phyloP scores from a whole-genome alignment of 306 rosid genomes.

The Corylus americana region DNA sequence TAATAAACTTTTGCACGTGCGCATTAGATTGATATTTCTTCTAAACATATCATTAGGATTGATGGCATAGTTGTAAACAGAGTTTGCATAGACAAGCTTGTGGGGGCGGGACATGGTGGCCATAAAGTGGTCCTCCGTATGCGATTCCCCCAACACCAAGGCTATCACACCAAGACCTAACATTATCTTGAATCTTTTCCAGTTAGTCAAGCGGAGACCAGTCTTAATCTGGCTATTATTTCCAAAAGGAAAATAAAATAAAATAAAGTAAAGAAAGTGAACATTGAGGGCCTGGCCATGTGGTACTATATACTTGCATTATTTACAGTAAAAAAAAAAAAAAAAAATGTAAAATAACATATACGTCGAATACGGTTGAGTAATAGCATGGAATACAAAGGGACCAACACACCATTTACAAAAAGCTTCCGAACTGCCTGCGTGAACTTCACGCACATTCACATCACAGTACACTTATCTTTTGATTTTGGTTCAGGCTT shows the following conservation, averaged over 20 bases:
- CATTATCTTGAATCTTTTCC: constrained; percentile 6
- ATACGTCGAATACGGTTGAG: constrained; percentile 28
- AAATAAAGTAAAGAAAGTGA: not conserved
- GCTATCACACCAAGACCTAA: not conserved
- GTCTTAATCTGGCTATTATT: not conserved
- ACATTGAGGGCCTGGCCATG: constrained; percentile 42
- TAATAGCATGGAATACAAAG: constrained; percentile 24
- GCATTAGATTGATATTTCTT: not conserved
- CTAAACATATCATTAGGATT: not conserved
- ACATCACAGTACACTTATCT: constrained; percentile 91
- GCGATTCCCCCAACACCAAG: not conserved
- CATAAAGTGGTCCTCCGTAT: not conserved
- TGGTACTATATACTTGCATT: constrained; percentile 38
- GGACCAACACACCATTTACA: constrained; percentile 44
- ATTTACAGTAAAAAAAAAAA: constrained; percentile 50
- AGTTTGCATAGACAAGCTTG: not conserved
- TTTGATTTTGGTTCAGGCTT: constrained; percentile 72
- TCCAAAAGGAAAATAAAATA: not conserved
- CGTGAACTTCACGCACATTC: constrained; percentile 27
- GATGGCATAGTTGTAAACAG: not conserved
- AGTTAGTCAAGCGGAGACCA: not conserved
- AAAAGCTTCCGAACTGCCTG: constrained; percentile 34
- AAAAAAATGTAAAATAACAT: constrained; percentile 41
- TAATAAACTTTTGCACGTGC: not conserved
- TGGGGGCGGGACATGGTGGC: not conserved